A percentile compares a stretch with the other conserved stretches of the same genome.
phyloP scores from a whole-genome alignment of 768 basidiomycete species.

The Sporobolomyces roseus region DNA sequence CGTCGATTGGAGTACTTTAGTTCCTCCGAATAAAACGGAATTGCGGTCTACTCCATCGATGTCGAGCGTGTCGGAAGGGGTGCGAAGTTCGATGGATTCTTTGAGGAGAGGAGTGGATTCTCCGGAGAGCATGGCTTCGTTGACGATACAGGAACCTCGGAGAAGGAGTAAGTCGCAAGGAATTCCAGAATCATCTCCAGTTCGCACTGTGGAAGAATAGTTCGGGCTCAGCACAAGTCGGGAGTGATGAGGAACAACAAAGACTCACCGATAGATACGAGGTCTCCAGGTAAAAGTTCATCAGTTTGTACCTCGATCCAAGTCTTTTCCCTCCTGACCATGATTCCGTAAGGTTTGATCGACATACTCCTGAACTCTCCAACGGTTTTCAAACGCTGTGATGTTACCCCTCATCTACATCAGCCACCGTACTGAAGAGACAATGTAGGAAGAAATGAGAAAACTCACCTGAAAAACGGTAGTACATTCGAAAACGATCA shows the following conservation, averaged over 20 bases:
- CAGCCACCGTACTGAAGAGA: no score
- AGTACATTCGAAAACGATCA: constrained; percentile 96
- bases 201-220: constrained; percentile 47
- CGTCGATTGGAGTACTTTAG: constrained; percentile 88
- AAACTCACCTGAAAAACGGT: constrained; percentile 85
- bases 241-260: no score
- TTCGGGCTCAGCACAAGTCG: not conserved
- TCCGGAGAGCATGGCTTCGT: constrained; percentile 98
- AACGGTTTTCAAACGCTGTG: constrained; percentile 90
- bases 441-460: not conserved
- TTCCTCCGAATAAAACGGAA: constrained; percentile 85
- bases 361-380: constrained; percentile 97
- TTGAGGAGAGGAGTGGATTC: constrained; percentile 96
- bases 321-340: constrained; percentile 67
- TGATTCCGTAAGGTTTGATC: constrained; percentile 80
- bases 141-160: constrained; percentile 89
- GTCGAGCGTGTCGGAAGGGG: constrained; percentile 69
- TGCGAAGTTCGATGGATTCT: constrained; percentile 83
- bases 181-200: constrained; percentile 71
- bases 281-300: constrained; percentile 82
- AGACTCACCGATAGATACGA: constrained; percentile 66
- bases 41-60: constrained; percentile 83
- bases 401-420: not conserved
- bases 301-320: constrained; percentile 82
- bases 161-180: constrained; percentile 92